phyloP scores from a whole-genome alignment of 768 basidiomycete species.

The Paxillus rubicundulus region DNA sequence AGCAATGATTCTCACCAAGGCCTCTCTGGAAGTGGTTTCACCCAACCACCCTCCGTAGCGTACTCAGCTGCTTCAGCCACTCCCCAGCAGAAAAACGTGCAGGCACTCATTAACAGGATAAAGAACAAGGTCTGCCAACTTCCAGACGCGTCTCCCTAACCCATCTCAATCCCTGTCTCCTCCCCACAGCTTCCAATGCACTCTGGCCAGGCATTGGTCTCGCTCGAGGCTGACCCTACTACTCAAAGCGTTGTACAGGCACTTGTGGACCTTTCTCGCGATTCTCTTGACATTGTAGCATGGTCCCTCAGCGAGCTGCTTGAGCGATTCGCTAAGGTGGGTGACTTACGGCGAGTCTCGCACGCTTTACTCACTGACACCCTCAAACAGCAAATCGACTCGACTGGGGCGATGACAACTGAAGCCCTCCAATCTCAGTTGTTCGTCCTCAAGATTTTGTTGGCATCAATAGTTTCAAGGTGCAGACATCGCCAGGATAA shows the following conservation, averaged over 20 bases:
- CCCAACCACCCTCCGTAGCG: constrained; percentile 35
- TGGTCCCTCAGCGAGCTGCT: constrained; percentile 75
- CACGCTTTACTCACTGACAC: constrained; percentile 12
- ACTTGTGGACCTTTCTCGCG: constrained; percentile 73
- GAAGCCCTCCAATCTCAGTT: constrained; percentile 85
- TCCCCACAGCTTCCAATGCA: constrained; percentile 71
- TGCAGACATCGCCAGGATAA: constrained; percentile 53
- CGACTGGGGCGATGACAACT: constrained; percentile 50
- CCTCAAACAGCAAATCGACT: constrained; percentile 49
- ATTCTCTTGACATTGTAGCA: constrained; percentile 77
- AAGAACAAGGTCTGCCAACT: constrained; percentile 65
- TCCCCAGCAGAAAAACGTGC: constrained; percentile 80
- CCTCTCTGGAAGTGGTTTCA: constrained; percentile 27
- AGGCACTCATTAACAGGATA: constrained; percentile 74
- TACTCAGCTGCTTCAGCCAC: constrained; percentile 42
- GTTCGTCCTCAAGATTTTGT: constrained; percentile 78
- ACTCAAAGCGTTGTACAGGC: constrained; percentile 76
- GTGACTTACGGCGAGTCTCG: constrained; percentile 11
- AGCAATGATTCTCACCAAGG: constrained; percentile 61
- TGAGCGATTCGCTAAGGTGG: constrained; percentile 75
- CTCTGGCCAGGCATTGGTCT: constrained; percentile 71
- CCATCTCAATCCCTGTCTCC: neutral
- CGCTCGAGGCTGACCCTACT: constrained; percentile 72
- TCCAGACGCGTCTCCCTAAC: neutral
- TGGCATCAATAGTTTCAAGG: constrained; percentile 73